phyloP scores from a whole-genome alignment of 2,329 filamentous ascomycete species.

The Penicillium sp. region DNA sequence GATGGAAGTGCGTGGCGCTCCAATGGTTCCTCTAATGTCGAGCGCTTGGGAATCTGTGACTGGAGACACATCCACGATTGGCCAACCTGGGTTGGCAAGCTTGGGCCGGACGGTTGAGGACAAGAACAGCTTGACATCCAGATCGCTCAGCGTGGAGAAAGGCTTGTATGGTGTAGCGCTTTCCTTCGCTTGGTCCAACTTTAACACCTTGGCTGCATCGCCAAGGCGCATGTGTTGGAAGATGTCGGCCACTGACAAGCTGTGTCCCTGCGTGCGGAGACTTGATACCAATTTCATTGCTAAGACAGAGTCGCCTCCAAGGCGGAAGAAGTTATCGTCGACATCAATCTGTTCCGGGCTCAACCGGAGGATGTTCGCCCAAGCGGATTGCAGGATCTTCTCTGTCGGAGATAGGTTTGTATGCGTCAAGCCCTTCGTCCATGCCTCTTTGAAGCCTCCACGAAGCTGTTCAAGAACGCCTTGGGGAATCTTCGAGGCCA shows the following conservation, averaged over 20 bases:
- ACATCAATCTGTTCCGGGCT: slow-evolving; percentile 47
- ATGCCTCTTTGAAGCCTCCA: slow-evolving; percentile 28
- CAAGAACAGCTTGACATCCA: slow-evolving; percentile 44
- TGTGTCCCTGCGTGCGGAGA: slow-evolving; percentile 43
- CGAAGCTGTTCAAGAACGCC: slow-evolving; percentile 14
- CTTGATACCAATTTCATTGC: slow-evolving; percentile 57
- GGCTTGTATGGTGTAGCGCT: slow-evolving; percentile 38
- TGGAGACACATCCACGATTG: slow-evolving; percentile 56
- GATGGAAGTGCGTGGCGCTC: slow-evolving; percentile 59
- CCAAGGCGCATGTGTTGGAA: slow-evolving; percentile 47
- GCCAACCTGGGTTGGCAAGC: slow-evolving; percentile 49
- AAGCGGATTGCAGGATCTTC: slow-evolving; percentile 34
- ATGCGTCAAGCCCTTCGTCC: slow-evolving; percentile 31
- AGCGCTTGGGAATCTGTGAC: slow-evolving; percentile 58
- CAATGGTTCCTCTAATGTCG: slow-evolving; percentile 58
- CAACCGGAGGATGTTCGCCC: slow-evolving; percentile 30
- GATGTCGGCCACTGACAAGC: slow-evolving; percentile 50
- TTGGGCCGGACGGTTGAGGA: slow-evolving; percentile 47
- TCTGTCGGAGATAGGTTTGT: slow-evolving; percentile 37
- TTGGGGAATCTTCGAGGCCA: slow-evolving; percentile 31
- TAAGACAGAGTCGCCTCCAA: slow-evolving; percentile 60
- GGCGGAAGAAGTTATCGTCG: slow-evolving; percentile 60
- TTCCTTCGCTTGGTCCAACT: slow-evolving; percentile 35
- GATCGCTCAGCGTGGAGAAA: slow-evolving; percentile 50
- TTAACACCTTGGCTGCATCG: slow-evolving; percentile 54